These are phyloP conservation scores for Alternaria ventricosa DNA, from an alignment of 2,329 filamentous ascomycete species.

Conservation along the genomic window DNA sequence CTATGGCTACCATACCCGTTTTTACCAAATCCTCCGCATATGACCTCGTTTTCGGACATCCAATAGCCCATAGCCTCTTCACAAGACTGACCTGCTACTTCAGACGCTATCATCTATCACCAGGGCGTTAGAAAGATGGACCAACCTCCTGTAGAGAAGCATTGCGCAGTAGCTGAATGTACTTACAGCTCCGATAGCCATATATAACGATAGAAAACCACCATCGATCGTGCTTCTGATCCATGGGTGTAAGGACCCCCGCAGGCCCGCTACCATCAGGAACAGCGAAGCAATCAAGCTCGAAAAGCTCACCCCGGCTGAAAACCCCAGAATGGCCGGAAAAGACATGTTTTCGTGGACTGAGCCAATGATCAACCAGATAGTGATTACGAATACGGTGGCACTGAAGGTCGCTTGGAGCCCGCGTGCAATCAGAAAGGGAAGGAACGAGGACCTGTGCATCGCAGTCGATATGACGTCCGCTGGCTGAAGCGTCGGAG, in stretches of 20 bases:
- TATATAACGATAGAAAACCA: slow-evolving; percentile 18
- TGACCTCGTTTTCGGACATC: neutral
- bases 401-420: slow-evolving; percentile 24
- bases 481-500: no score
- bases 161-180: no score
- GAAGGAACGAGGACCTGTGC: neutral
- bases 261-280: no score
- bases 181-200: slow-evolving; percentile 28
- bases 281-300: slow-evolving; percentile 17
- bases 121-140: neutral
- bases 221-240: slow-evolving; percentile 24
- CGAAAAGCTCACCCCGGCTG: slow-evolving; percentile 19
- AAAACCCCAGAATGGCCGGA: slow-evolving; percentile 9
- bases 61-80: no score
- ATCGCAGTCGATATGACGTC: no score
- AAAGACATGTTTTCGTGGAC: slow-evolving; percentile 5
- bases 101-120: neutral
- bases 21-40: neutral
- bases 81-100: neutral
- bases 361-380: slow-evolving; percentile 16
- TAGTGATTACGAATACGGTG: slow-evolving; percentile 23
- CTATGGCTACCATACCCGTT: no score
- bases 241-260: slow-evolving; percentile 7
- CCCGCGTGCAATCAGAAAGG: slow-evolving; percentile 12
- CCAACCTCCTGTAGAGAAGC: neutral